Evolutionary conservation across 371 early-diverging fungal genomes (phyloP).

Genomic region (Nematocida homosporus): DNA sequence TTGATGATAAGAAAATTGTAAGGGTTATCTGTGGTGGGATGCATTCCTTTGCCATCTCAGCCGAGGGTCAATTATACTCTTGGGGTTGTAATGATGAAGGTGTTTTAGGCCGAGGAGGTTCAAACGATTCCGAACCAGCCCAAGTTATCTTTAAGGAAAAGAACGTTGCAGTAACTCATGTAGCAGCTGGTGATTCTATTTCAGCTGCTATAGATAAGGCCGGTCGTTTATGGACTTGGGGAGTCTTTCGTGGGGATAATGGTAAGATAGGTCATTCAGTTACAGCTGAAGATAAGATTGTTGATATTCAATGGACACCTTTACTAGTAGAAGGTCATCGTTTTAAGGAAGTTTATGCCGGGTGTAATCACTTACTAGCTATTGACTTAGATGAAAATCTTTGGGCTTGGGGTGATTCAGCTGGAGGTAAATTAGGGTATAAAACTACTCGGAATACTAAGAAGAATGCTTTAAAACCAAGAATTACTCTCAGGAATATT

Average conservation of each 20-base stretch:
- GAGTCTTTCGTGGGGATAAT: slow-evolving; percentile 75
- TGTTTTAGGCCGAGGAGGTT: slow-evolving; percentile 75
- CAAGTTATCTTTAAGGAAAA: slow-evolving; percentile 67
- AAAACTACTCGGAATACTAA: neutral
- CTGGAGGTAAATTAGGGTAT: slow-evolving; percentile 69
- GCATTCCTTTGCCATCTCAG: slow-evolving; percentile 70
- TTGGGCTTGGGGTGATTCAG: slow-evolving; percentile 86
- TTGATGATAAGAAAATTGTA: slow-evolving; percentile 70
- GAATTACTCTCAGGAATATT: slow-evolving; percentile 9
- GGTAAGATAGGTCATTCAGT: slow-evolving; percentile 71
- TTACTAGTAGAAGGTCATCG: slow-evolving; percentile 69
- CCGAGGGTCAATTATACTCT: slow-evolving; percentile 72
- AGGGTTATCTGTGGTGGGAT: slow-evolving; percentile 71
- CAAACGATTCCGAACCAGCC: slow-evolving; percentile 71
- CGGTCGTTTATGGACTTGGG: slow-evolving; percentile 84
- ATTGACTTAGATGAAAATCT: slow-evolving; percentile 73
- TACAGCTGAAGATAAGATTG: slow-evolving; percentile 61
- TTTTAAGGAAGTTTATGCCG: slow-evolving; percentile 74
- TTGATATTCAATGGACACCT: slow-evolving; percentile 71
- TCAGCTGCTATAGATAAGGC: slow-evolving; percentile 78
- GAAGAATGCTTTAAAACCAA: neutral
- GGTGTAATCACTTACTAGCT: slow-evolving; percentile 82
- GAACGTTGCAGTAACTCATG: slow-evolving; percentile 72
- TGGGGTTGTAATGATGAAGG: slow-evolving; percentile 98
- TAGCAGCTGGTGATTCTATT: slow-evolving; percentile 81